phyloP scores from a whole-genome alignment of 176 grass and related monocot genomes.

The Avena sativa region DNA sequence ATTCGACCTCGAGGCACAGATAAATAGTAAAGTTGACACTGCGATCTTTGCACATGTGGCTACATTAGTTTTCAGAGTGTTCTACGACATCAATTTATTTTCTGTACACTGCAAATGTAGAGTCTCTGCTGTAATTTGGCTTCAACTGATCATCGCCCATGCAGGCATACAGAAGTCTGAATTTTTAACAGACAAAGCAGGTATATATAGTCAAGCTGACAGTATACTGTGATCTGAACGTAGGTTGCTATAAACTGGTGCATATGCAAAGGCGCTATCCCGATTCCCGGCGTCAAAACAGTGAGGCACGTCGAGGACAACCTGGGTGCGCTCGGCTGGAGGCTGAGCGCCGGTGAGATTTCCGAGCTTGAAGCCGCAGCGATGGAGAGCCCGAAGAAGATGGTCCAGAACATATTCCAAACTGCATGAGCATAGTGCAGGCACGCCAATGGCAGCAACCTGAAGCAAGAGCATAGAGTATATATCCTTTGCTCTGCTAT shows the following conservation, averaged over 20 bases:
- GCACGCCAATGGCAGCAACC: background rate
- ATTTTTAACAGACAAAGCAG: background rate
- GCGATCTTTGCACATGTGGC: conserved; percentile 57
- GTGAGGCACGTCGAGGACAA: conserved; percentile 76
- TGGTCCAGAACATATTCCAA: conserved; percentile 95
- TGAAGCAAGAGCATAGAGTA: background rate
- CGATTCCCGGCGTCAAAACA: conserved; percentile 83
- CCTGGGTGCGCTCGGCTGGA: conserved; percentile 83
- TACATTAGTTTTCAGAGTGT: background rate
- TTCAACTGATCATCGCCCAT: background rate
- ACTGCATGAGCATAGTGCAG: conserved; percentile 50
- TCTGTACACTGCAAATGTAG: background rate
- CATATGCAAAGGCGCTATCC: conserved; percentile 84
- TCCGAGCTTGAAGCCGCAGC: conserved; percentile 74
- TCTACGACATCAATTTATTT: background rate
- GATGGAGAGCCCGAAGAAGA: conserved; percentile 71
- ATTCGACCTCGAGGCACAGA: too few species aligned
- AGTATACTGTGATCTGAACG: background rate
- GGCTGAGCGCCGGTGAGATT: conserved; percentile 64
- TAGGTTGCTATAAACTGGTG: conserved; percentile 99
- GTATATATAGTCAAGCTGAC: conserved; percentile 6
- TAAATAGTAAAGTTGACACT: conserved; percentile 13
- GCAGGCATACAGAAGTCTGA: background rate
- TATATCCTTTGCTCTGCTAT: background rate
- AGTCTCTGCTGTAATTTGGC: background rate